phyloP scores from a whole-genome alignment of 2,329 filamentous ascomycete species.

The Xylaria multiplex region DNA sequence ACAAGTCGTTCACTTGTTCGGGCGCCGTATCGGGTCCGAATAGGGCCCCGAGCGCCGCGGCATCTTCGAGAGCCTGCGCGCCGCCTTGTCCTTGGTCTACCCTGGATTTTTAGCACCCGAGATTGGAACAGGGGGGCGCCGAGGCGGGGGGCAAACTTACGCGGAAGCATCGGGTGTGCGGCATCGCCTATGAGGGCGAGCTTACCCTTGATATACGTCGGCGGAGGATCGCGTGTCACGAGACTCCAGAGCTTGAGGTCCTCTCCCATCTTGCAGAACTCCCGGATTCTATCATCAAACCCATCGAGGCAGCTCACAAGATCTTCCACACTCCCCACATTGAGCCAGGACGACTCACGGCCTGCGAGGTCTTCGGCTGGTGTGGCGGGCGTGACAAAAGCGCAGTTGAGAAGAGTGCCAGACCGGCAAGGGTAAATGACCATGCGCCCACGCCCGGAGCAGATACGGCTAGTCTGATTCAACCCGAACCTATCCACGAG shows the following conservation, averaged over 20 bases:
- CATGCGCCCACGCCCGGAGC: neutral
- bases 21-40: constrained; percentile 26
- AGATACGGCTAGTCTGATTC: constrained; percentile 5
- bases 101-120: neutral
- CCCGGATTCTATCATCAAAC: constrained; percentile 1
- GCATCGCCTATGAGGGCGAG: constrained; percentile 34
- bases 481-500: constrained; percentile 23
- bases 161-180: constrained; percentile 35
- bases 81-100: constrained; percentile 34
- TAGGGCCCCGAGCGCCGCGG: constrained; percentile 26
- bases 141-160: constrained; percentile 14
- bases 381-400: neutral
- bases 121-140: no score
- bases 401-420: constrained; percentile 31
- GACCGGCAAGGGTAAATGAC: constrained; percentile 34
- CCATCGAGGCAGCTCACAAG: constrained; percentile 2
- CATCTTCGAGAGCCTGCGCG: constrained; percentile 35
- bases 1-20: constrained; percentile 23
- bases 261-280: constrained; percentile 25
- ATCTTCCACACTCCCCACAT: constrained; percentile 20
- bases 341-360: constrained; percentile 26
- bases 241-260: constrained; percentile 34
- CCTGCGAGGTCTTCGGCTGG: neutral
- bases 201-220: constrained; percentile 29
- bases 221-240: constrained; percentile 28